Conservation (phyloP, 2,329 filamentous ascomycete genomes). For the Colletotrichum simmondsii region DNA sequence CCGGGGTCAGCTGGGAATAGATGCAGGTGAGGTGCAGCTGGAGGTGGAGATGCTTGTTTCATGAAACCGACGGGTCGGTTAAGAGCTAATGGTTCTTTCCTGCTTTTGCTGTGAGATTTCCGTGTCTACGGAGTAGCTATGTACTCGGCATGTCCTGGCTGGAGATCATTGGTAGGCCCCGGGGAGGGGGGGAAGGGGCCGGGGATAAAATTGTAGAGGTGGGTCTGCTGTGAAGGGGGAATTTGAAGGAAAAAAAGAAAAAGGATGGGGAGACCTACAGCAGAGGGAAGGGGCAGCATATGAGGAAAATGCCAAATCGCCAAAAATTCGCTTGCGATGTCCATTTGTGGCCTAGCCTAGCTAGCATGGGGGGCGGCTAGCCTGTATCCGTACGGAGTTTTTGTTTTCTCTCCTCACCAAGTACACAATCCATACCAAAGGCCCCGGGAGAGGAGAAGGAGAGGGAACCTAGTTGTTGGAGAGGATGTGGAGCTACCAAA, state of each 20-base stretch:
- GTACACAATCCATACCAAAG: too few species aligned
- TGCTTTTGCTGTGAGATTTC: not conserved
- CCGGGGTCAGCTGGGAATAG: not conserved
- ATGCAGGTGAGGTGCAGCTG: not conserved
- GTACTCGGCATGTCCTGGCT: not conserved
- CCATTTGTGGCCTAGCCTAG: constrained; percentile 14
- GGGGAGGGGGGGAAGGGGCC: not conserved
- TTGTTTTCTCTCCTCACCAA: too few species aligned
- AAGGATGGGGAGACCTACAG: not conserved
- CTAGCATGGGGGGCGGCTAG: not conserved
- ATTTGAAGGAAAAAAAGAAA: not conserved
- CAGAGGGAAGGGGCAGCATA: not conserved
- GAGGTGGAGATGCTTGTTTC: constrained; percentile 1
- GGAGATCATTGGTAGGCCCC: constrained; percentile 13
- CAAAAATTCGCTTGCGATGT: constrained; percentile 17
- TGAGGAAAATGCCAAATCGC: not conserved
- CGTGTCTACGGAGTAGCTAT: not conserved
- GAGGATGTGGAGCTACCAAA: not conserved
- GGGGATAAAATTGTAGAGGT: not conserved
- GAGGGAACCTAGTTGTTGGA: not conserved
- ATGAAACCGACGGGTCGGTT: constrained; percentile 12
- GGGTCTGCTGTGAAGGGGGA: not conserved
- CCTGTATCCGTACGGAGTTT: too few species aligned
- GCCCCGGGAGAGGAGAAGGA: not conserved
- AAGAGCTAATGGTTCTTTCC: not conserved